Evolutionary conservation across 768 basidiomycete species (phyloP), one percentile per base, ranked within the genome.

Genomic region (Agaricus subrufescens): DNA sequence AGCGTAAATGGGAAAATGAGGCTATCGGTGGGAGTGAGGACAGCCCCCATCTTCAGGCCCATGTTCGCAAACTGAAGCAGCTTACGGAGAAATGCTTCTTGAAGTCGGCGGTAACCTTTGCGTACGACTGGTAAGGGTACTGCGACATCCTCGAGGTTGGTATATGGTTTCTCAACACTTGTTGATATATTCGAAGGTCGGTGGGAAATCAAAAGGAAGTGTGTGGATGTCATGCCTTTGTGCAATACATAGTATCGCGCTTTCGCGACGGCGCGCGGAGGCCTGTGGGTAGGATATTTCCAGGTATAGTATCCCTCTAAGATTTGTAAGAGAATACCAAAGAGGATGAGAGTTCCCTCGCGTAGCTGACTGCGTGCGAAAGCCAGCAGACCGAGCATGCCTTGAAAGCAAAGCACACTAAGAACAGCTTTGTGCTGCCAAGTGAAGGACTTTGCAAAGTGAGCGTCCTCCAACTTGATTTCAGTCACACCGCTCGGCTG

Each of bases 101-200:
- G 50, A 19, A 39, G 23, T 14, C 25, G 50, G 15, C 27, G 38
- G 4, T 50, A 50, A 14, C 50, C 50, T 30, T 23, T 42, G n/a
- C 39, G 38, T 27, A 43, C 7, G 15, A 42, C 12, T 43, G 7
- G 27, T 26, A 30, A 42, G 12, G 50, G 50, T 14, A 19, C 50
- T 29, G 50, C 42, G 11, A 40, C 40, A 29, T 52, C 50, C 29
- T 52, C 50, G 26, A 52, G 50, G 42, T 12, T 52, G 50, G 31
- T 43, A n/a, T 52, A 44, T 6, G 39, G 50, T n/a, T 7, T 23
- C 10, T 29, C 26, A 12, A n/a, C 14, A 14, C 10, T 30, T 5
- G 12, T 3, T 38, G 39, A 14, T 26, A 3, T 23, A 12, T 52
- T 11, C 11, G 3, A 4, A 15, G 29, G 37, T 19, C 29, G 25